Conservation (phyloP, 2,329 filamentous ascomycete genomes). For the Colletotrichum ledebouriae region DNA sequence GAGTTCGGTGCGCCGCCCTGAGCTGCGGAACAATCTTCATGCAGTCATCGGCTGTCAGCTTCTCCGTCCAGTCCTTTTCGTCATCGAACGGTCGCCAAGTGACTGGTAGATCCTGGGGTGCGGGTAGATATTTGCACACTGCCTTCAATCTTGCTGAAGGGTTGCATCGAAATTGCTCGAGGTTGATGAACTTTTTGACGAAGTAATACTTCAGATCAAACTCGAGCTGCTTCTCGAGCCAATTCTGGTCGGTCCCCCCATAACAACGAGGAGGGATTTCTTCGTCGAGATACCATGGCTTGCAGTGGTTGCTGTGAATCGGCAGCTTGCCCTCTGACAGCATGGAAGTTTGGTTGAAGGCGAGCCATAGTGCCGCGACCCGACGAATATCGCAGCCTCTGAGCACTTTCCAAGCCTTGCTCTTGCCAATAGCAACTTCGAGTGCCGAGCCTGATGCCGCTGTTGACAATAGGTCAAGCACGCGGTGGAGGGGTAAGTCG, state of each 20-base stretch:
- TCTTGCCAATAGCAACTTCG: neutral
- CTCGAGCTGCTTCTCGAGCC: too few species aligned
- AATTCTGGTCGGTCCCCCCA: too few species aligned
- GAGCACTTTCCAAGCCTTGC: neutral
- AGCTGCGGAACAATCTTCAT: neutral
- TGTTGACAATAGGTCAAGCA: conserved; percentile 9
- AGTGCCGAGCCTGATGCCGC: conserved; percentile 1
- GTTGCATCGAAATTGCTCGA: neutral
- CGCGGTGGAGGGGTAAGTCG: conserved; percentile 11
- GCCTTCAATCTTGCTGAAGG: neutral
- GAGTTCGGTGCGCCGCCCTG: neutral
- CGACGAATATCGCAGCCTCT: neutral
- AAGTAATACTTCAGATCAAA: too few species aligned
- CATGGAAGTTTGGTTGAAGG: neutral
- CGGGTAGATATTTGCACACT: neutral
- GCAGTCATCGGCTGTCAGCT: neutral
- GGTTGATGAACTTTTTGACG: too few species aligned
- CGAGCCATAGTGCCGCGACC: neutral
- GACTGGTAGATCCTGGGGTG: too few species aligned
- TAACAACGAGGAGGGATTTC: too few species aligned
- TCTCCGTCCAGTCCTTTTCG: neutral
- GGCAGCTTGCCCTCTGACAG: neutral
- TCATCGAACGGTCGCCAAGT: too few species aligned
- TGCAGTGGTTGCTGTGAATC: too few species aligned
- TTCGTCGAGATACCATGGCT: too few species aligned